A percentile compares a stretch with the other conserved stretches of the same genome.
These are phyloP conservation scores for Sarocladium kiliense DNA, from an alignment of 2,329 filamentous ascomycete species.

Conservation along the genomic window DNA sequence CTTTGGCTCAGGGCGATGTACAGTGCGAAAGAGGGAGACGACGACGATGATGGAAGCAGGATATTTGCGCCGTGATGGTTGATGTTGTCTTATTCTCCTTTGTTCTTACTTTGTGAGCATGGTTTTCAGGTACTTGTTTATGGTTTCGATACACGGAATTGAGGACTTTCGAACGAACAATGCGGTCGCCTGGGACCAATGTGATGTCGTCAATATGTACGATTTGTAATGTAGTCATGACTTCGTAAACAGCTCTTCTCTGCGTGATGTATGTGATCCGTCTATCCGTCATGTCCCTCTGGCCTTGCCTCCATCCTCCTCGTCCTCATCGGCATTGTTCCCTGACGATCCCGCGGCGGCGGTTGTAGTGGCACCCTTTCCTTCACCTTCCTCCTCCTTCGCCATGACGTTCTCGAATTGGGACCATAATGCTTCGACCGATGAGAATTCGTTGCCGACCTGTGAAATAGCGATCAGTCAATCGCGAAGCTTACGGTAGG, in stretches of 20 bases:
- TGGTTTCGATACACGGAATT: constrained; percentile 6
- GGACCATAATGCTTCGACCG: constrained; percentile 93
- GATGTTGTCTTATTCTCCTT: constrained; percentile 10
- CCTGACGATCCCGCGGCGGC: background rate
- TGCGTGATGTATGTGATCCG: background rate
- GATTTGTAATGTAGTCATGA: background rate
- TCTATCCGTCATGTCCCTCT: background rate
- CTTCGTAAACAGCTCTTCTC: background rate
- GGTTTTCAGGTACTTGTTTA: background rate
- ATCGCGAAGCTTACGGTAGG: too few species aligned
- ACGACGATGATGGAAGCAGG: background rate
- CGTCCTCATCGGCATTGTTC: constrained; percentile 20
- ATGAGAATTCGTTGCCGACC: constrained; percentile 96
- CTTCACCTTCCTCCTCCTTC: constrained; percentile 44
- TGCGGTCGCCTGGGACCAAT: background rate
- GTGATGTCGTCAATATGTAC: background rate
- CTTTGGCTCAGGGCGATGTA: background rate
- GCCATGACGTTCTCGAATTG: constrained; percentile 97
- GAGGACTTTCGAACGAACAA: background rate
- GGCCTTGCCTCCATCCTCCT: constrained; percentile 17
- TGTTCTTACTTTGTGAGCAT: constrained; percentile 10
- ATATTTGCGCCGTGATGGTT: constrained; percentile 4
- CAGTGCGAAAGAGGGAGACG: background rate
- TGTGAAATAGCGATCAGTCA: constrained; percentile 29
- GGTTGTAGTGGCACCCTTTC: constrained; percentile 15